Evolutionary conservation across 2,329 filamentous ascomycete species (phyloP).

Genomic region (Fusarium temperatum): DNA sequence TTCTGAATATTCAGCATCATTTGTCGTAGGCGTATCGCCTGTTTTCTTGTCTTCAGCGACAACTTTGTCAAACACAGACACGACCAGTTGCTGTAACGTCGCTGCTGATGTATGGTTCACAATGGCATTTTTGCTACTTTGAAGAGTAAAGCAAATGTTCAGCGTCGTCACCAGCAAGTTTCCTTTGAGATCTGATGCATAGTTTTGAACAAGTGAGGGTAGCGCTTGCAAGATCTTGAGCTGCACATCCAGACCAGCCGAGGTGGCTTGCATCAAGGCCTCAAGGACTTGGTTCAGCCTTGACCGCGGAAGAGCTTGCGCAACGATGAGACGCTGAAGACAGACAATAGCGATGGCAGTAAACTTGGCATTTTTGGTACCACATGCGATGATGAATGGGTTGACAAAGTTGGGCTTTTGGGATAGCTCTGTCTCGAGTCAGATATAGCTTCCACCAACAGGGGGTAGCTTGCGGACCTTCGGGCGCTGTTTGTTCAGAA

Average conservation of each 20-base stretch:
- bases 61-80: constrained; percentile 93
- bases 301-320: constrained; percentile 79
- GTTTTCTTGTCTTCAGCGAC: constrained; percentile 74
- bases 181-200: constrained; percentile 81
- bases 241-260: constrained; percentile 85
- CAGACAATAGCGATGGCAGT: constrained; percentile 88
- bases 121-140: constrained; percentile 90
- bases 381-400: constrained; percentile 93
- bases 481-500: constrained; percentile 51
- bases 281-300: constrained; percentile 88
- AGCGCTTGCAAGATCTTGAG: constrained; percentile 94
- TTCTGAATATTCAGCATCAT: constrained; percentile 68
- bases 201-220: constrained; percentile 90
- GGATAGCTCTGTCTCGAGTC: constrained; percentile 72
- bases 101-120: constrained; percentile 96
- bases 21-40: constrained; percentile 65
- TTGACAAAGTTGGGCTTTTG: constrained; percentile 86
- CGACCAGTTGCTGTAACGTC: constrained; percentile 93
- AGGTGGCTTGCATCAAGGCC: constrained; percentile 86
- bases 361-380: constrained; percentile 89
- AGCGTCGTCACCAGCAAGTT: constrained; percentile 83
- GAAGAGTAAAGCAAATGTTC: constrained; percentile 90
- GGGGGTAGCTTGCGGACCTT: constrained; percentile 43
- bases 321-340: constrained; percentile 86
- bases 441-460: constrained; percentile 27